phyloP scores from a whole-genome alignment of 179 eudicot genomes.

The Vitellaria paradoxa region DNA sequence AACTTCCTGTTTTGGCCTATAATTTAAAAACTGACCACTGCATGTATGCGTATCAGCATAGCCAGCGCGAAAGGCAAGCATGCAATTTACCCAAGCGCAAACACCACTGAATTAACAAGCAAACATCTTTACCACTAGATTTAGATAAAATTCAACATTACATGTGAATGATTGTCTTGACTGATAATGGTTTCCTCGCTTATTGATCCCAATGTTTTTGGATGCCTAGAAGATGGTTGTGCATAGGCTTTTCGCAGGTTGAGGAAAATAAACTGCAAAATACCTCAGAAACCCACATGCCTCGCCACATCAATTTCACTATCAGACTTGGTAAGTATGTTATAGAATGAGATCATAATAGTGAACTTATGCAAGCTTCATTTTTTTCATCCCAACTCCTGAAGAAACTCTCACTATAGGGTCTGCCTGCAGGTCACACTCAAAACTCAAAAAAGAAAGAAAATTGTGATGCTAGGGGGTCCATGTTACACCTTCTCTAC shows the following conservation, averaged over 20 bases:
- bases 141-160: too few species aligned
- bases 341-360: neutral
- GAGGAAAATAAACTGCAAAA: neutral
- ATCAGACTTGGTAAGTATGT: neutral
- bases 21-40: too few species aligned
- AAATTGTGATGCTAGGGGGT: neutral
- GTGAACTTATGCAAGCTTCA: neutral
- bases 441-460: neutral
- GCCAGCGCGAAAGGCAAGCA: too few species aligned
- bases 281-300: neutral
- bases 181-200: too few species aligned
- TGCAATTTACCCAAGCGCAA: too few species aligned
- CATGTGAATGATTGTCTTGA: too few species aligned
- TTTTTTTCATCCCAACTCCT: neutral
- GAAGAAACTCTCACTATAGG: neutral
- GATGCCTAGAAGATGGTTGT: neutral
- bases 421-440: neutral
- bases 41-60: too few species aligned
- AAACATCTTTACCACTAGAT: too few species aligned
- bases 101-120: too few species aligned
- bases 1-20: too few species aligned
- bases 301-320: neutral
- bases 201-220: neutral
- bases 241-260: neutral
- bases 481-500: neutral